Base-by-base conservation (phyloP, 2,329 filamentous ascomycete genomes). In the Zalaria sp. region DNA sequence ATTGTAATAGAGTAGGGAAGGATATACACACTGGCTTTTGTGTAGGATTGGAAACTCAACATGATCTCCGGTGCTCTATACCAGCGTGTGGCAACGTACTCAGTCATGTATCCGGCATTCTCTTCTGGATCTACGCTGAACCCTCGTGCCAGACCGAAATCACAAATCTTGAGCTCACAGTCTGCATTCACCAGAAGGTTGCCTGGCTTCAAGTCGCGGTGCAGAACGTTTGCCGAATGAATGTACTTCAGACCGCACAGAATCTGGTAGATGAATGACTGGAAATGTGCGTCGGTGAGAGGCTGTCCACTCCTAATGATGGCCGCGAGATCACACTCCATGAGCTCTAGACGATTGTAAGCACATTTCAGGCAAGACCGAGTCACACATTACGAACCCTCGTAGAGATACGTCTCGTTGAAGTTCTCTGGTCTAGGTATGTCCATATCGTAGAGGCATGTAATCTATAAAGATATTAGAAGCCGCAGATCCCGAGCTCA, bases 181-280 rank as follows among this genome's bases (percentile, higher is more conserved):
- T 98, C 91, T 65, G 91, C 91, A 59, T 98, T 98, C 60, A 98
- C 91, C 35, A 98, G 77, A 57, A 98, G 66, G 62, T 98, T 98
- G 44, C 91, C 91, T 31, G 91, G 91, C 68, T 98, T 98, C 58
- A 98, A 66, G 62, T 98, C 91, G 61, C 91, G 83, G 63, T 98
- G 91, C 51, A 98, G 73, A 40, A 98, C 91, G 57, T 96, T 96
- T 53, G 91, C 91, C 25, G 89, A 96, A 71, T 98, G 91, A 51
- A 98, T 96, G 65, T 96, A 98, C 72, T 98, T 98, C 53, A 98
- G 73, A 49, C 91, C 91, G 62, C 91, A 96, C 4, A 98, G 81
- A 52, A 98, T 98, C 73, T 98, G 91, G 71, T 98, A 98, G 67
- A 98, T 95, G 69, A 98, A 98, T 40, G 91, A 96, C 67, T 98